Evolutionary conservation across 306 rosid species (phyloP), one percentile per base, ranked within the genome.

Genomic region (Gastrolobium villosum): DNA sequence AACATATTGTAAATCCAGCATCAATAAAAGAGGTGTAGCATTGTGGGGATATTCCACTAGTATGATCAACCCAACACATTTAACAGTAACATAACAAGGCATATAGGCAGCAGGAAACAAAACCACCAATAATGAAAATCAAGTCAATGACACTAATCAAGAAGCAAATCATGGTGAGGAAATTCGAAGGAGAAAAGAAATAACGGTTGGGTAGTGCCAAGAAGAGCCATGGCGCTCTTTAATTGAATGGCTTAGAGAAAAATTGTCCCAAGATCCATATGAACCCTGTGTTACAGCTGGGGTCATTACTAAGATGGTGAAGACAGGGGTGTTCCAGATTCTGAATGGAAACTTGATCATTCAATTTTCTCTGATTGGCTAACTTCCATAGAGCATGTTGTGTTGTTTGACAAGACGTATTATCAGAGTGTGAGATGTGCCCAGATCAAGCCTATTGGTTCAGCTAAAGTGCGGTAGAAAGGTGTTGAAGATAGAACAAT

Each of bases 21-120:
- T 46, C 34, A 37, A 26, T 15, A 34, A 15, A 45, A 9, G 60
- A 31, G 10, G 10, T 37, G 61, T 6, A 7, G 26, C 26, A 20
- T 0, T 20, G 26, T 20, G 31, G 45, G 49, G 45, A 6, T 15
- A 46, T 20, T 48, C 54, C 48, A 66, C 37, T 31, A 5, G 43
- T 13, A 77, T 30, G 56, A 65, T 40, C 53, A 65, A 65, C 66
- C 43, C 54, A 26, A 70, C 36, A 30, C 28, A 55, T 39, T 11
- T 28, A 70, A 52, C 46, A 70, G 20, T 10, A 7, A 8, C 5
- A 20, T 8, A 70, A 37, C 26, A 53, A 70, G 60, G 66, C 26
- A 64, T 9, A 26, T 7, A 65, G 15, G 70, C 70, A 20, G 52
- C 50, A 65, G 15, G 14, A 39, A 40, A 15, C 8, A 64, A 39